A percentile compares a stretch with the other conserved stretches of the same genome.
Evolutionary conservation across 768 basidiomycete genomes (phyloP).

Genomic region (Termitomyces sp.): DNA sequence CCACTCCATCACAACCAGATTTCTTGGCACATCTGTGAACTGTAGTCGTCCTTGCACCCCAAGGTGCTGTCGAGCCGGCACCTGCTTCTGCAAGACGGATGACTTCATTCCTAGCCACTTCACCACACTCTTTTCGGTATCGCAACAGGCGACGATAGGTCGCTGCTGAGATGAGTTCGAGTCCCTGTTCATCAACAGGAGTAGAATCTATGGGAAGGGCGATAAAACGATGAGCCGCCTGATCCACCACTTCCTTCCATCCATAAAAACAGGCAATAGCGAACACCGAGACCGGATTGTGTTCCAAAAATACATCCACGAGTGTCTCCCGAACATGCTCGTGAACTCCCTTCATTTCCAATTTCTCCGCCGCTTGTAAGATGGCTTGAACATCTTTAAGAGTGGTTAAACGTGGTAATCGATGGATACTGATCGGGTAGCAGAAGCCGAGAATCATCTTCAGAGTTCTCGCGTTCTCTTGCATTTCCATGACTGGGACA

Average conservation of each 20-base stretch:
- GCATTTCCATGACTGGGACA: conserved; percentile 42
- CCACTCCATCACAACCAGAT: conserved; percentile 13
- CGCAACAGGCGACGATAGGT: conserved; percentile 37
- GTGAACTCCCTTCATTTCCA: conserved; percentile 45
- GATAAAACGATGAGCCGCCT: conserved; percentile 31
- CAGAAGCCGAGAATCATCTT: conserved; percentile 41
- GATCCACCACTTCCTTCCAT: conserved; percentile 29
- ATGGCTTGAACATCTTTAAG: conserved; percentile 39
- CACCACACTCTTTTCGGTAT: conserved; percentile 38
- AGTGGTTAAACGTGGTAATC: conserved; percentile 27
- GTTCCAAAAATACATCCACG: conserved; percentile 29
- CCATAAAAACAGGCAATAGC: conserved; percentile 38
- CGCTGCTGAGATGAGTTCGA: conserved; percentile 38
- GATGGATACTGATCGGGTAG: conserved; percentile 41
- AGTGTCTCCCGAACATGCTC: conserved; percentile 26
- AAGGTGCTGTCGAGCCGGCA: conserved; percentile 3
- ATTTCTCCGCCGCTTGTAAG: conserved; percentile 45
- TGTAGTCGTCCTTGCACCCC: conserved; percentile 2
- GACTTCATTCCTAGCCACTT: conserved; percentile 14
- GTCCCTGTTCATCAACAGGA: conserved; percentile 36
- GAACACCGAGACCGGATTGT: conserved; percentile 38
- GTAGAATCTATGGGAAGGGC: conserved; percentile 24
- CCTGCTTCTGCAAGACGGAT: conserved; percentile 12
- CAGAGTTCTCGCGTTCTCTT: conserved; percentile 42
- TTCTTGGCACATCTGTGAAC: not conserved